phyloP scores from a whole-genome alignment of 192 early-diverging fungal genomes.

The Coemansia sp. region DNA sequence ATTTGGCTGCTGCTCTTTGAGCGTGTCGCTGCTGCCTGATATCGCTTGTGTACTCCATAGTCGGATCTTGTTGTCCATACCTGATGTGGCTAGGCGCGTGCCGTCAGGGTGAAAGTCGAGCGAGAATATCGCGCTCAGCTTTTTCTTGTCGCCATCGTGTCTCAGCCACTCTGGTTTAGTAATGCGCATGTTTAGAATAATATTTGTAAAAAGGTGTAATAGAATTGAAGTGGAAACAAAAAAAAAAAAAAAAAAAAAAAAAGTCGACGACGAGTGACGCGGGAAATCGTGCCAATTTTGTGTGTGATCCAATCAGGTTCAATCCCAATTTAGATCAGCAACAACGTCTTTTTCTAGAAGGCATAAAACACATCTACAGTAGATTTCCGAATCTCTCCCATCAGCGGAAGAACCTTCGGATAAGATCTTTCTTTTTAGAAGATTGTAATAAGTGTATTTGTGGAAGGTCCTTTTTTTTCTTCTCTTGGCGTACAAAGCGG shows the following conservation, averaged over 20 bases:
- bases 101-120: conserved; percentile 86
- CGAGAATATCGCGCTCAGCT: conserved; percentile 76
- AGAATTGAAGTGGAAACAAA: background rate
- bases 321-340: too few species aligned
- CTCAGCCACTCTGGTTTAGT: conserved; percentile 71
- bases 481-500: too few species aligned
- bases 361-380: too few species aligned
- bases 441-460: background rate
- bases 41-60: conserved; percentile 85
- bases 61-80: conserved; percentile 85
- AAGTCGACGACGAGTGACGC: background rate
- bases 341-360: too few species aligned
- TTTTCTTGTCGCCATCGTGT: conserved; percentile 72
- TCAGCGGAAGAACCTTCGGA: background rate
- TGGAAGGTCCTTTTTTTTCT: too few species aligned
- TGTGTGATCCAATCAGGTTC: background rate
- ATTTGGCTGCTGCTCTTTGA: conserved; percentile 42
- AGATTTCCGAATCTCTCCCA: too few species aligned
- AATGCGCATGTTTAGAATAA: conserved; percentile 63
- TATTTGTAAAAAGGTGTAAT: background rate
- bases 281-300: background rate
- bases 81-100: conserved; percentile 82
- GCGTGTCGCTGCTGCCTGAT: background rate
- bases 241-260: background rate
- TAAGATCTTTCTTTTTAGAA: background rate